Base-by-base conservation (phyloP, 768 basidiomycete genomes). In the Amylocystis lapponica region DNA sequence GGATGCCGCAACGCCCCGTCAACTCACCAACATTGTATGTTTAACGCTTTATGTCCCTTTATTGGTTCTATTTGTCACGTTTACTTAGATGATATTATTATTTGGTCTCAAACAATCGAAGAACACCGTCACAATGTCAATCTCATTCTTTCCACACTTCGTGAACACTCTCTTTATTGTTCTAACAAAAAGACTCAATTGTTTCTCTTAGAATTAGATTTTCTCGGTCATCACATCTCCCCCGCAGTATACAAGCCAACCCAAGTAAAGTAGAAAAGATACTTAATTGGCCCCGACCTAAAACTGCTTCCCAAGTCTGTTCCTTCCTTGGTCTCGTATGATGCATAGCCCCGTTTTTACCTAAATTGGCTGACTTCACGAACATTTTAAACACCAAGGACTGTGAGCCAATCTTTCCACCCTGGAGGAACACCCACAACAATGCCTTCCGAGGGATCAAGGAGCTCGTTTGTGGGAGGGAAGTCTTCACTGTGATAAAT, bases 71-170 rank as follows among this genome's bases (percentile, higher is more conserved):
- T 72, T 34, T 68, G 69, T 40, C 66, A 74, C 41, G 60, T 71
- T 0, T 74, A 75, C 45, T 52, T 74, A 0, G 68, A 75, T 41
- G 64, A 74, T 39, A 68, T 74, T 30, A 54, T 75, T 12, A 70
- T 74, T 17, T 74, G 67, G 66, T 75, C 69, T 0, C 9, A 68
- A 0, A 46, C 54, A 0, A 12, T 66, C 0, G 64, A 52, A 8
- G 61, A 59, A 13, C 63, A 65, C 40, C 21, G 38, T 5, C 9
- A 31, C 5, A 41, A 64, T 33, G 46, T 63, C 10, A 8, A 20
- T 2, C 39, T 36, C 13, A 41, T 64, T 7, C 39, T 64, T 13
- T 7, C 25, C 0, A 48, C 52, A 0, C 46, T 64, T 2, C 48
- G 51, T 0, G 26, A 32, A 25, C 47, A 41, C 4, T 14, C 35